Conservation (phyloP, 176 grass and related monocot genomes). For the Rhipidocladum racemiflorum region DNA sequence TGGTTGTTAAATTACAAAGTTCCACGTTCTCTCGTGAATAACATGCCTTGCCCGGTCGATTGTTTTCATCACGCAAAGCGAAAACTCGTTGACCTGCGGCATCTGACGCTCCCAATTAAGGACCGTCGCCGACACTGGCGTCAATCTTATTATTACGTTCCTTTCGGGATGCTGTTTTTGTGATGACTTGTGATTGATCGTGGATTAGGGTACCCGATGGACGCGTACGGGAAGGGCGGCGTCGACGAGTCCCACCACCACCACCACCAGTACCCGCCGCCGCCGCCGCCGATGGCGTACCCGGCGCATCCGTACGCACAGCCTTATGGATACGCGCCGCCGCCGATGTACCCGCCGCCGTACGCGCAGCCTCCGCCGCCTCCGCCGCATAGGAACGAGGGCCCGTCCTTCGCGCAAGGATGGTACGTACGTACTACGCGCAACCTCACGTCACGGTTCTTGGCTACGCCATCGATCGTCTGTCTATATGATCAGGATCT, state of each 20-base stretch:
- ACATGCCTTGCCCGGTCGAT: neutral
- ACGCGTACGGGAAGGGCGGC: slow-evolving; percentile 18
- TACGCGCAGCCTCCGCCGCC: slow-evolving; percentile 59
- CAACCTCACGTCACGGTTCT: neutral
- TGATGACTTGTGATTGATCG: neutral
- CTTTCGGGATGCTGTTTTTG: neutral
- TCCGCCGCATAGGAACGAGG: slow-evolving; percentile 27
- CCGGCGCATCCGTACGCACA: slow-evolving; percentile 21
- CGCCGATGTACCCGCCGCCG: slow-evolving; percentile 41
- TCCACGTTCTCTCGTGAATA: neutral
- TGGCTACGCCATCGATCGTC: neutral
- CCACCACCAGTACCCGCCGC: neutral
- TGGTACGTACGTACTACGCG: slow-evolving; percentile 30
- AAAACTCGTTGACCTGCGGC: neutral
- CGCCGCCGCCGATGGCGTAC: slow-evolving; percentile 44
- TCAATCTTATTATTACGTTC: neutral
- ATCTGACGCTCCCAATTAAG: neutral
- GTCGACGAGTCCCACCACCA: slow-evolving; percentile 23
- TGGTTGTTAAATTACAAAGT: neutral
- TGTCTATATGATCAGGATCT: neutral
- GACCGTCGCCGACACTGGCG: neutral
- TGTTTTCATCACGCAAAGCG: neutral
- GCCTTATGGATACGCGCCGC: slow-evolving; percentile 46
- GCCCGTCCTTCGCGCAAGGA: slow-evolving; percentile 38
- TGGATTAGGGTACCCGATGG: slow-evolving; percentile 44